Evolutionary conservation across 1,139 yeast species (phyloP), one percentile per base, ranked within the genome.

Genomic region (Magnusiomyces sp.): DNA sequence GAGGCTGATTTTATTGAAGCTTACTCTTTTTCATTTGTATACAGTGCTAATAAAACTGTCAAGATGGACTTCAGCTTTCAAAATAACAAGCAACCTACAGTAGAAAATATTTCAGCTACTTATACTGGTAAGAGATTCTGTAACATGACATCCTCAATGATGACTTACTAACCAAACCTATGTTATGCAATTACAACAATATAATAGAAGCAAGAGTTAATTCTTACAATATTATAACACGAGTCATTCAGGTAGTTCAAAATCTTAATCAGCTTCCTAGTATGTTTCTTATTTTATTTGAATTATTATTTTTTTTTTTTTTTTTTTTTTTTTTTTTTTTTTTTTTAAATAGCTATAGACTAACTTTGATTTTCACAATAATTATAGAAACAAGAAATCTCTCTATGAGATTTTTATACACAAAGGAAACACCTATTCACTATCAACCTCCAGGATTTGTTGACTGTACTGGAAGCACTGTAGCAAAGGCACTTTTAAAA

Each of bases 361-460:
- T 32, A 10, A 43, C 38, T 11, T 34, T 34, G 38, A 23, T 23
- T 23, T 23, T 23, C 38, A 34, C 16, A 9, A 23, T 23, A 7
- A 4, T 7, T 41, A 13, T 17, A 51, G 53, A 32, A 10, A 39
- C 50, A 31, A 43, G 54, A 6, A 49, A 39, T 17, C 39, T 47
- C 10, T 47, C 50, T 27, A 49, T 51, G 50, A 46, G 52, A 40
- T 47, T 51, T n/a, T 43, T 48, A 1, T 51, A 51, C 20, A 49
- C 54, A 2, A 41, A 47, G 10, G 47, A 51, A 19, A 45, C 50
- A 19, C 54, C 54, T 16, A 19, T 20, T 4, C 34, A 46, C 27
- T 51, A 51, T 42, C 51, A 51, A 42, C 54, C 54, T 13, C 54
- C 51, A 5, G 43, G 45, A 19, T 51, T 51, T 41, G 46, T 45